Evolutionary conservation across 495 filamentous ascomycete genomes (phyloP).

Genomic region (Chaetomium fimeti): DNA sequence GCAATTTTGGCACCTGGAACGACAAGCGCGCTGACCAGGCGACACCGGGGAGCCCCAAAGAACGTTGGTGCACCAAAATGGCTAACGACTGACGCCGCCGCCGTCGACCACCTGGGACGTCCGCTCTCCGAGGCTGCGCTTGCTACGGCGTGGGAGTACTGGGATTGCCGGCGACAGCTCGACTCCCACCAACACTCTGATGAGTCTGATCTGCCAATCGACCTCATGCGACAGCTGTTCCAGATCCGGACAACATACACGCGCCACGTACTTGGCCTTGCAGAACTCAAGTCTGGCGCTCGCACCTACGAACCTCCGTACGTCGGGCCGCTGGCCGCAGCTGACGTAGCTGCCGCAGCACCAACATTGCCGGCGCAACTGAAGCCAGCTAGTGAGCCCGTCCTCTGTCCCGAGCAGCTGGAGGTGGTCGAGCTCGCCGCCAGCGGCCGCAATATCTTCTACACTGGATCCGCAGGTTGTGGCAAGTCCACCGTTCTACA

Average conservation of each 20-base stretch:
- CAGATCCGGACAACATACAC: conserved; percentile 1
- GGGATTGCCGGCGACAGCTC: too few species aligned
- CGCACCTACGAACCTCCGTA: conserved; percentile 26
- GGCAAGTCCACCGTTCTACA: conserved; percentile 60
- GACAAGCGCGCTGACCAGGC: too few species aligned
- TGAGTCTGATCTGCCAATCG: too few species aligned
- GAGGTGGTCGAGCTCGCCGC: conserved; percentile 50
- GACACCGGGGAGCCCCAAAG: too few species aligned
- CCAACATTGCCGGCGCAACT: not conserved
- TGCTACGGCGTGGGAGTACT: too few species aligned
- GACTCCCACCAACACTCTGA: too few species aligned
- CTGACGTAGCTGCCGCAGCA: not conserved
- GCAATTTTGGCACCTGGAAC: too few species aligned
- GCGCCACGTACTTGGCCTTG: conserved; percentile 9
- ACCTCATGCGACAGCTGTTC: too few species aligned
- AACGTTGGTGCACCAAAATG: too few species aligned
- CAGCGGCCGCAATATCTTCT: conserved; percentile 56
- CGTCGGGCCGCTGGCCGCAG: conserved; percentile 1
- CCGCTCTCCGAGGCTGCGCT: too few species aligned
- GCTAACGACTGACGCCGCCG: too few species aligned
- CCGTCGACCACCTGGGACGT: too few species aligned
- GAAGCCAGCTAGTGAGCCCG: conserved; percentile 15
- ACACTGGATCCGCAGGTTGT: conserved; percentile 60
- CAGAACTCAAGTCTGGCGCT: conserved; percentile 13
- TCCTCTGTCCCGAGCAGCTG: conserved; percentile 48